These are phyloP conservation scores for Debaryomyces udenii DNA, from an alignment of 1,139 yeast genomes.

Conservation along the genomic window DNA sequence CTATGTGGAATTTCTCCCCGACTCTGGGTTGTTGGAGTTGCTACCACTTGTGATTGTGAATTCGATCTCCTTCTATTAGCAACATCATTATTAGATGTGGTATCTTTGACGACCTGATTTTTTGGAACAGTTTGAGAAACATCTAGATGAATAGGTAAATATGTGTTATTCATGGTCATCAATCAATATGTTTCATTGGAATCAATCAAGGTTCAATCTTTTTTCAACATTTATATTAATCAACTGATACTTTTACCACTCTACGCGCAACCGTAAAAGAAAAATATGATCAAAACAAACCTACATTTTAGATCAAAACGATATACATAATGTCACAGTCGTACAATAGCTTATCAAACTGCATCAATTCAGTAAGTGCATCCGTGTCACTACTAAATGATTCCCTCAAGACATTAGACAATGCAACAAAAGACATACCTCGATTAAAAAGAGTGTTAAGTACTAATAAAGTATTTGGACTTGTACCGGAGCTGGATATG, in stretches of 20 bases:
- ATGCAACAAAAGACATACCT: conserved; percentile 37
- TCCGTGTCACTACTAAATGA: conserved; percentile 35
- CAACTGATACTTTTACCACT: not conserved
- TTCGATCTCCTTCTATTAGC: conserved; percentile 39
- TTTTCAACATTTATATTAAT: not conserved
- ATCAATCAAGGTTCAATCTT: too few relatives aligned
- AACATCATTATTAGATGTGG: conserved; percentile 4
- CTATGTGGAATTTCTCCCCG: conserved; percentile 23
- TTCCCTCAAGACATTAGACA: conserved; percentile 33
- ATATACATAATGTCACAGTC: conserved; percentile 13
- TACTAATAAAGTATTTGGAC: conserved; percentile 43
- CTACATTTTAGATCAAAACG: not conserved
- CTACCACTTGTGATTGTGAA: conserved; percentile 39
- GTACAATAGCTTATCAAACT: conserved; percentile 25
- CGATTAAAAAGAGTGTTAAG: conserved; percentile 36
- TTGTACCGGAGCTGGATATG: conserved; percentile 46
- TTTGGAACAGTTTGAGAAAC: conserved; percentile 13
- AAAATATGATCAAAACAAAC: conserved; percentile 7
- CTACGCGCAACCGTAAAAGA: conserved; percentile 3
- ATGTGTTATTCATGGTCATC: conserved; percentile 19
- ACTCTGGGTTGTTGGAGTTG: conserved; percentile 15
- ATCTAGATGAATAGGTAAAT: conserved; percentile 25
- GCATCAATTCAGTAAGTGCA: conserved; percentile 33
- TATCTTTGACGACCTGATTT: conserved; percentile 2
- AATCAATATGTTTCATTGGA: conserved; percentile 1